Evolutionary conservation across 352 stramenopile species (phyloP).

Genomic region (Globisporangium nodosum): DNA sequence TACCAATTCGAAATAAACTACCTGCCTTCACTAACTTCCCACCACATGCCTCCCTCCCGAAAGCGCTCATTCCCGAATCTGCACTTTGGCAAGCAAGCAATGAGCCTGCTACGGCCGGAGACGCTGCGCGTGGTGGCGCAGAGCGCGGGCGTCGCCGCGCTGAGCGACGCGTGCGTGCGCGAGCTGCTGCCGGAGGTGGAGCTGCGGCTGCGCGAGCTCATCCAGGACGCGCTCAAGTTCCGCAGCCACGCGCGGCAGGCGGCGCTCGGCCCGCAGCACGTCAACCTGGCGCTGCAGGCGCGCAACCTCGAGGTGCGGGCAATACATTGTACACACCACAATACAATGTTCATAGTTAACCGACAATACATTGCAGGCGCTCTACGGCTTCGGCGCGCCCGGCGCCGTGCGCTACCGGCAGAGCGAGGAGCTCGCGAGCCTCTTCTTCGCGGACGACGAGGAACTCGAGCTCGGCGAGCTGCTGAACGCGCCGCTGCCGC

Average conservation of each 20-base stretch:
- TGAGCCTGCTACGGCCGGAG: constrained; percentile 74
- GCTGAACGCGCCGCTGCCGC: constrained; percentile 66
- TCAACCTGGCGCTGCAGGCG: constrained; percentile 73
- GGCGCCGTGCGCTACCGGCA: constrained; percentile 50
- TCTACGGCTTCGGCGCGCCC: constrained; percentile 69
- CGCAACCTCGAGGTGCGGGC: constrained; percentile 60
- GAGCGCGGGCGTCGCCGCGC: constrained; percentile 65
- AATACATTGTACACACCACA: neutral
- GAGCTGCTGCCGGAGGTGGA: constrained; percentile 76
- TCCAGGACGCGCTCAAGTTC: constrained; percentile 86
- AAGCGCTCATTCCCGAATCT: neutral
- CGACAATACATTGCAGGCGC: constrained; percentile 23
- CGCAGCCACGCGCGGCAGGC: constrained; percentile 59
- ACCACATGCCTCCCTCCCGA: neutral
- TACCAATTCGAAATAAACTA: too few relatives aligned
- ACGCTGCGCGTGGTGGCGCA: constrained; percentile 67
- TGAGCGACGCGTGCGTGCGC: constrained; percentile 54
- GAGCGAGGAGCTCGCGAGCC: constrained; percentile 44
- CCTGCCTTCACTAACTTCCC: too few relatives aligned
- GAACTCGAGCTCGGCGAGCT: constrained; percentile 67
- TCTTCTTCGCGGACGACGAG: constrained; percentile 74
- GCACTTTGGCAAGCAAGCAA: constrained; percentile 12
- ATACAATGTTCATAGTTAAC: neutral
- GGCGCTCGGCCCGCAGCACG: constrained; percentile 51
- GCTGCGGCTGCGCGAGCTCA: constrained; percentile 72